Conservation (phyloP, 2,329 filamentous ascomycete species). For the Emergomyces pasteurianus region DNA sequence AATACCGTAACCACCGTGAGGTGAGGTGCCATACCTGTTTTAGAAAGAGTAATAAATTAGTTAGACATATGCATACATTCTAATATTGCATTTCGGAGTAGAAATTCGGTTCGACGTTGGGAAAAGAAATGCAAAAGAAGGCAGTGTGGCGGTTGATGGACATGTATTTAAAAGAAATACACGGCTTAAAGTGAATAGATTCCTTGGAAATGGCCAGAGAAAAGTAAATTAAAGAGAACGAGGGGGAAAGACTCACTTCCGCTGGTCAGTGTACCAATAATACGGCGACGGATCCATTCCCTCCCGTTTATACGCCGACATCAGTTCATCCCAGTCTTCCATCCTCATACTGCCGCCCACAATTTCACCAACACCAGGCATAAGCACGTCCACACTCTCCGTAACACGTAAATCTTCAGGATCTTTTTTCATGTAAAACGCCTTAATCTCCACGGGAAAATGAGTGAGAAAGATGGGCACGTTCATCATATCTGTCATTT, state of each 20-base stretch:
- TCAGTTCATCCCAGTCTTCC: conserved; percentile 77
- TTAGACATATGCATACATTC: conserved; percentile 1
- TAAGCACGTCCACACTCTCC: conserved; percentile 74
- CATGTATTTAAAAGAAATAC: not conserved
- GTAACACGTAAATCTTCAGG: conserved; percentile 68
- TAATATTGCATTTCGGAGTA: not conserved
- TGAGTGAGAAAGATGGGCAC: conserved; percentile 90
- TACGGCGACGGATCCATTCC: conserved; percentile 75
- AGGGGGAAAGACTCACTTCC: conserved; percentile 54
- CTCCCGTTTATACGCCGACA: conserved; percentile 77
- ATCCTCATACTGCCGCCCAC: conserved; percentile 96
- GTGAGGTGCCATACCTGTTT: conserved; percentile 70
- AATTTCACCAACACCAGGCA: conserved; percentile 96
- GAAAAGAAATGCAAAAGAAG: not conserved
- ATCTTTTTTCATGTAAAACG: conserved; percentile 98
- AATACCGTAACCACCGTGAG: conserved; percentile 86
- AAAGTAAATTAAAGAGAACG: not conserved
- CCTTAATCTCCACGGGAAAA: conserved; percentile 95
- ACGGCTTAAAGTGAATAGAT: not conserved
- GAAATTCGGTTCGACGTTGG: not conserved
- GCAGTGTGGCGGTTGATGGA: not conserved
- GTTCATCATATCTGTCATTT: conserved; percentile 96
- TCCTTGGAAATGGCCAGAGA: not conserved
- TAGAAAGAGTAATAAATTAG: conserved; percentile 4
- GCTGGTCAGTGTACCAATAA: conserved; percentile 98